Evolutionary conservation across 345 rosid species (phyloP).

Genomic region (Aquilaria yunnanensis): DNA sequence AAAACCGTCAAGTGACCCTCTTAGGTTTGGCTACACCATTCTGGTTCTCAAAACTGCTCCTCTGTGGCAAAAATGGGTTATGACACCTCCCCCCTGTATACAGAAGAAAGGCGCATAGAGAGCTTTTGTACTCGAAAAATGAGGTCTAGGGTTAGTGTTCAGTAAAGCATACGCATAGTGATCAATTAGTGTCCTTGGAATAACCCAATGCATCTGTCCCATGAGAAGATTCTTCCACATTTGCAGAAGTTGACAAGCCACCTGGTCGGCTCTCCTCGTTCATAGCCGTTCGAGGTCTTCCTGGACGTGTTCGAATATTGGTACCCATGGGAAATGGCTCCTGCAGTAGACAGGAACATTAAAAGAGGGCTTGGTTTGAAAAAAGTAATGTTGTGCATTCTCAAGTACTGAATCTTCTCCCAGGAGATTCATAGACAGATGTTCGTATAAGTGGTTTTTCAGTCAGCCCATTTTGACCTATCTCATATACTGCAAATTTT

Average conservation of each 20-base stretch:
- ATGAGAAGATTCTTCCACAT: slow-evolving; percentile 52
- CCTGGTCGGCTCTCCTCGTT: slow-evolving; percentile 39
- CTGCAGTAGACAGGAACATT: slow-evolving; percentile 21
- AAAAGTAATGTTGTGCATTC: neutral
- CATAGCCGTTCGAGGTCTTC: slow-evolving; percentile 49
- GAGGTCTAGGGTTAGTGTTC: slow-evolving; percentile 34
- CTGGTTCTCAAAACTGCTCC: slow-evolving; percentile 31
- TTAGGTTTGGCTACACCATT: slow-evolving; percentile 21
- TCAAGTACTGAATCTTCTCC: too few species aligned
- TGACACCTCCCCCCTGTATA: slow-evolving; percentile 35
- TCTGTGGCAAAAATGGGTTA: slow-evolving; percentile 28
- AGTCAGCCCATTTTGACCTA: neutral
- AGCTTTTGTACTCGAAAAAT: slow-evolving; percentile 18
- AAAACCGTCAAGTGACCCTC: slow-evolving; percentile 22
- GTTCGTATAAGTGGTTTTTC: too few species aligned
- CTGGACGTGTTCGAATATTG: slow-evolving; percentile 62
- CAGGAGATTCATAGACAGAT: too few species aligned
- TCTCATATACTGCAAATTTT: neutral
- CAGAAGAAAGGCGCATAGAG: slow-evolving; percentile 24
- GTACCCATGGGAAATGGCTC: slow-evolving; percentile 87
- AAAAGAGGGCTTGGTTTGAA: neutral
- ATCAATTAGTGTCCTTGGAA: slow-evolving; percentile 34
- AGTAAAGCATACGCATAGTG: slow-evolving; percentile 9
- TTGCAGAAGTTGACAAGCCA: slow-evolving; percentile 35
- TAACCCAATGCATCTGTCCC: slow-evolving; percentile 44